Percentiles rank a stretch among this genome's conserved stretches.
These are phyloP conservation scores for Acacia concinna DNA, from an alignment of 331 rosid genomes.

Conservation along the genomic window DNA sequence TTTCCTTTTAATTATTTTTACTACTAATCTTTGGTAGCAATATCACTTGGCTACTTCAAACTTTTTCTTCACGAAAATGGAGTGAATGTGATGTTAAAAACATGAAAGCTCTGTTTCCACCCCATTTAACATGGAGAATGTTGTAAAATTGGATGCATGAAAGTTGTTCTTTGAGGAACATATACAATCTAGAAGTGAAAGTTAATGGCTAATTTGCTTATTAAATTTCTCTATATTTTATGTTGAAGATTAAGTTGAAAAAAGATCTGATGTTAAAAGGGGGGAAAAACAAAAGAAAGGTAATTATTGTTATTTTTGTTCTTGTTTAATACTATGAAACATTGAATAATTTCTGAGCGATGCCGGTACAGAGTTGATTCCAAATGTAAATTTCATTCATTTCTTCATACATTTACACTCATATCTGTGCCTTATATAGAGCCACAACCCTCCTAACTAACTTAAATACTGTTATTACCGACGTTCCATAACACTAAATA, in stretches of 20 bases:
- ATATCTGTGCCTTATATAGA: not conserved
- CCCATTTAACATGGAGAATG: not conserved
- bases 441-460: not conserved
- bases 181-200: not conserved
- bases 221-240: not conserved
- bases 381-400: not conserved
- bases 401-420: not conserved
- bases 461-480: not conserved
- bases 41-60: not conserved
- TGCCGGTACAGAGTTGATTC: not conserved
- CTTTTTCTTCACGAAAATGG: not conserved
- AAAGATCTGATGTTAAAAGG: not conserved
- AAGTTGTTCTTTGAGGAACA: slow-evolving; percentile 4
- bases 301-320: not conserved
- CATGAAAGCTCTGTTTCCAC: not conserved
- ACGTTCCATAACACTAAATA: not conserved
- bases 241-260: not conserved
- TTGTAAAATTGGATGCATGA: not conserved
- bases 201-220: not conserved
- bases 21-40: not conserved
- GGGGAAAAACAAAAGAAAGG: not conserved
- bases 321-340: not conserved
- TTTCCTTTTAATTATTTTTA: not conserved
- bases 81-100: slow-evolving; percentile 8
- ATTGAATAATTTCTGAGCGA: not conserved